A percentile compares a stretch with the other conserved stretches of the same genome.
Evolutionary conservation across 495 filamentous ascomycete genomes (phyloP).

Genomic region (Cryomyces antarcticus): DNA sequence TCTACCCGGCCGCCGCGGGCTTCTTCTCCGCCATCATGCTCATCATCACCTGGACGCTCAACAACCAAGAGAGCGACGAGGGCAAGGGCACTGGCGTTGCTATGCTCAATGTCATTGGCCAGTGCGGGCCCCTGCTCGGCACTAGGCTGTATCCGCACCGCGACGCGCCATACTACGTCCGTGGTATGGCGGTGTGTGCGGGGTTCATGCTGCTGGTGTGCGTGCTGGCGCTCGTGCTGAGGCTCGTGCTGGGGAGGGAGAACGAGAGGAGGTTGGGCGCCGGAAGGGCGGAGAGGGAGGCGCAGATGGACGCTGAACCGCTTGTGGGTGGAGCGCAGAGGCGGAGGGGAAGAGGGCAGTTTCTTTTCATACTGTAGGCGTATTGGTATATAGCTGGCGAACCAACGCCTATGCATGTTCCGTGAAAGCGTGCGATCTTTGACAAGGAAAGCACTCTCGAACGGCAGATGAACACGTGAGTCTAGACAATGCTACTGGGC

Average conservation of each 20-base stretch:
- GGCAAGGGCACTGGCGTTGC: constrained; percentile 41
- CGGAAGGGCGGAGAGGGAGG: constrained; percentile 1
- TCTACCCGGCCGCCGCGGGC: constrained; percentile 48
- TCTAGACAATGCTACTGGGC: no score
- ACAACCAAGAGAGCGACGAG: constrained; percentile 28
- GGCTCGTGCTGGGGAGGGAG: constrained; percentile 21
- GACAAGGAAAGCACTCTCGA: no score
- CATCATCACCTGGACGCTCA: constrained; percentile 46
- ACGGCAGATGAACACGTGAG: no score
- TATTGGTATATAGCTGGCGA: no score
- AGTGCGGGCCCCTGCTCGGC: constrained; percentile 25
- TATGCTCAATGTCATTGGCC: constrained; percentile 40
- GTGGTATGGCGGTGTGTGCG: constrained; percentile 36
- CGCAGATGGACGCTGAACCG: constrained; percentile 1
- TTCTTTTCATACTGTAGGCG: constrained; percentile 8
- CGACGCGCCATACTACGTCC: constrained; percentile 27
- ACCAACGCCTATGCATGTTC: no score
- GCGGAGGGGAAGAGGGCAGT: background rate
- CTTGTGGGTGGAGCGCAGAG: constrained; percentile 4
- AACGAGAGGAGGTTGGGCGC: constrained; percentile 1
- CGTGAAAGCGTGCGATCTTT: no score
- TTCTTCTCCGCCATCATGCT: constrained; percentile 50
- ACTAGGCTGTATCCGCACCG: constrained; percentile 14
- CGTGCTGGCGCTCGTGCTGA: constrained; percentile 25
- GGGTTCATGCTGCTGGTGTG: constrained; percentile 34